Conservation (phyloP, 495 filamentous ascomycete species). For the Tuber brumale region DNA sequence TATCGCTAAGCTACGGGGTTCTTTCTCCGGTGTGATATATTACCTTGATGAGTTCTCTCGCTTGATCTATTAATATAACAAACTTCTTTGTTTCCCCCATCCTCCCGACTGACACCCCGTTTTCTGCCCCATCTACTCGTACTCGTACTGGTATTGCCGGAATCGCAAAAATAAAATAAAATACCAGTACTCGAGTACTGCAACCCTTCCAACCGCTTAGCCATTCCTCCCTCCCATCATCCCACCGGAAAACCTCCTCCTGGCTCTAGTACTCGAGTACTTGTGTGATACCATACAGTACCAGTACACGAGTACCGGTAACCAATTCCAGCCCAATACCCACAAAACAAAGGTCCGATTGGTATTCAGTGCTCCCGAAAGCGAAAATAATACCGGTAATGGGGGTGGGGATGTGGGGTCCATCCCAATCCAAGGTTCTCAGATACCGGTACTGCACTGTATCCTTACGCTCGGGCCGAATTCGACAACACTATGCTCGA, state of each 20-base stretch:
- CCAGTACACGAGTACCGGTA: background rate
- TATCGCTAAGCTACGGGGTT: background rate
- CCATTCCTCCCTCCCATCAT: background rate
- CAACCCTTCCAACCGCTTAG: background rate
- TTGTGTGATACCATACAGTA: no score
- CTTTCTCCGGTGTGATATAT: background rate
- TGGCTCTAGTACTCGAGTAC: background rate
- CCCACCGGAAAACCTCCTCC: background rate
- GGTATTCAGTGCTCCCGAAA: background rate
- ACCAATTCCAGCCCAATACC: background rate
- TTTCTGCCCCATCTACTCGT: background rate
- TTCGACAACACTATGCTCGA: background rate
- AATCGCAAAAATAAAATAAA: background rate
- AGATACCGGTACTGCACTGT: background rate
- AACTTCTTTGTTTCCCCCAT: background rate
- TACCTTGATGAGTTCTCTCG: background rate
- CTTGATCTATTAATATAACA: no score
- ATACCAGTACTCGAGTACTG: background rate
- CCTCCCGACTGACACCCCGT: background rate
- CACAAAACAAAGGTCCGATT: background rate
- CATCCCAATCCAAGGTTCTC: background rate
- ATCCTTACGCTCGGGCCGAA: conserved; percentile 2
- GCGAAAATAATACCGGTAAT: background rate
- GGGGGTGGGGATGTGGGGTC: background rate
- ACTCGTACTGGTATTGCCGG: no score